Conservation (phyloP, 345 rosid genomes). For the Sapria himalayana region DNA sequence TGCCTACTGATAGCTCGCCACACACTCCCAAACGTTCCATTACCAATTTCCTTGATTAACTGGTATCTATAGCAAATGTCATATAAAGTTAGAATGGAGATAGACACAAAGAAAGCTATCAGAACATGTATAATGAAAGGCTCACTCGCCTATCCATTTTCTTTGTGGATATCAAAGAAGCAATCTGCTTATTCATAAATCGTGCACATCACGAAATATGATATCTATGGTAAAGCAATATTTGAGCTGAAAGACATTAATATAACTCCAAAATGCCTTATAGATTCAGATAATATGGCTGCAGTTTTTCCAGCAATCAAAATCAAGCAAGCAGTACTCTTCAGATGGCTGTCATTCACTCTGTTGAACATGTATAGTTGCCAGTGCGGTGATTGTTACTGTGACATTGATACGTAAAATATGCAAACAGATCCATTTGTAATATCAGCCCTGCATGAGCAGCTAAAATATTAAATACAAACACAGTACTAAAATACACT, state of each 20-base stretch:
- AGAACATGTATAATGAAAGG: conserved; percentile 5
- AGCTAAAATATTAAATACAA: background rate
- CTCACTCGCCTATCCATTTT: conserved; percentile 62
- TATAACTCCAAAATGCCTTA: conserved; percentile 8
- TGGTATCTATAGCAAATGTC: conserved; percentile 32
- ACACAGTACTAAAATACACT: background rate
- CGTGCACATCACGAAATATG: conserved; percentile 15
- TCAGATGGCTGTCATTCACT: conserved; percentile 17
- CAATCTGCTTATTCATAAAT: conserved; percentile 28
- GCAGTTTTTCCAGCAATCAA: conserved; percentile 14
- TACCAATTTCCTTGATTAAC: conserved; percentile 79
- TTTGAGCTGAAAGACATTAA: conserved; percentile 11
- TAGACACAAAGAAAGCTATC: background rate
- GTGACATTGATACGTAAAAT: too few species aligned
- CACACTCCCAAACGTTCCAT: conserved; percentile 91
- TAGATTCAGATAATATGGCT: conserved; percentile 19
- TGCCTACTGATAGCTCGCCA: conserved; percentile 66
- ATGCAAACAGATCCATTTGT: too few species aligned
- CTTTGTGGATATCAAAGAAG: conserved; percentile 15
- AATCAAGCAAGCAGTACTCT: conserved; percentile 19
- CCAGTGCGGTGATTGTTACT: too few species aligned
- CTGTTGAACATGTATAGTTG: too few species aligned
- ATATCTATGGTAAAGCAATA: conserved; percentile 18
- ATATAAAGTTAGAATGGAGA: conserved; percentile 1
- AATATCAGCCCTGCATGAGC: conserved; percentile 36